Percentiles rank a stretch among this genome's conserved stretches.
These are phyloP conservation scores for Phaseolus coccineus DNA, from an alignment of 331 rosid genomes.

Conservation along the genomic window DNA sequence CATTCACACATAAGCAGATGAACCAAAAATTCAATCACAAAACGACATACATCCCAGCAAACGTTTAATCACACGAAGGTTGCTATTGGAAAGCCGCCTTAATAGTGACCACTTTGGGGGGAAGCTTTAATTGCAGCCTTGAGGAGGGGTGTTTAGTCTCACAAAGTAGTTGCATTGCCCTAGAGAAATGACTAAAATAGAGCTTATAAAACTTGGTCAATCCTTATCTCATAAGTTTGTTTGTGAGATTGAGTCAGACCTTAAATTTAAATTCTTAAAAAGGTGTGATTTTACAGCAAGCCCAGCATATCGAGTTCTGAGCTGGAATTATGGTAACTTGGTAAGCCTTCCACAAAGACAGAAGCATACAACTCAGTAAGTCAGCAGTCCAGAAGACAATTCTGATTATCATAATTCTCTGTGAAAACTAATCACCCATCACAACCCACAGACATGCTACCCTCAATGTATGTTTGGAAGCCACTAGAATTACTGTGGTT, in stretches of 20 bases:
- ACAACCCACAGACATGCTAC: not conserved
- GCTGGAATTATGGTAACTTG: not conserved
- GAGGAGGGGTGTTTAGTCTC: not conserved
- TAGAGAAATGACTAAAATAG: not conserved
- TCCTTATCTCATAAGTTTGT: not conserved
- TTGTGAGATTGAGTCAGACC: not conserved
- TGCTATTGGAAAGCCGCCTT: not conserved
- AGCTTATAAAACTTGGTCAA: not conserved
- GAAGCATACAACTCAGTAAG: not conserved
- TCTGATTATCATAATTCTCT: not conserved
- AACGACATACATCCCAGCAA: not conserved
- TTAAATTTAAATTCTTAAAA: not conserved
- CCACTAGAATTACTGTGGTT: conserved; percentile 29
- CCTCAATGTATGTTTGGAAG: conserved; percentile 23
- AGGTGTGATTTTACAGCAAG: not conserved
- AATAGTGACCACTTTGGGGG: no score
- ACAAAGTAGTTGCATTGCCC: not conserved
- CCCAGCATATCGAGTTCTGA: not conserved
- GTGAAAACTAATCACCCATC: conserved; percentile 12
- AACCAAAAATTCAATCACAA: not conserved
- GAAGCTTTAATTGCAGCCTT: no score
- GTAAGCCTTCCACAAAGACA: not conserved
- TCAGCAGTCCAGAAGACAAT: not conserved
- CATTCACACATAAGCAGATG: not conserved
- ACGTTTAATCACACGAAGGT: not conserved